A percentile compares a stretch with the other conserved stretches of the same genome.
Conservation (phyloP, 2,329 filamentous ascomycete genomes). For the Clonostachys chloroleuca region DNA sequence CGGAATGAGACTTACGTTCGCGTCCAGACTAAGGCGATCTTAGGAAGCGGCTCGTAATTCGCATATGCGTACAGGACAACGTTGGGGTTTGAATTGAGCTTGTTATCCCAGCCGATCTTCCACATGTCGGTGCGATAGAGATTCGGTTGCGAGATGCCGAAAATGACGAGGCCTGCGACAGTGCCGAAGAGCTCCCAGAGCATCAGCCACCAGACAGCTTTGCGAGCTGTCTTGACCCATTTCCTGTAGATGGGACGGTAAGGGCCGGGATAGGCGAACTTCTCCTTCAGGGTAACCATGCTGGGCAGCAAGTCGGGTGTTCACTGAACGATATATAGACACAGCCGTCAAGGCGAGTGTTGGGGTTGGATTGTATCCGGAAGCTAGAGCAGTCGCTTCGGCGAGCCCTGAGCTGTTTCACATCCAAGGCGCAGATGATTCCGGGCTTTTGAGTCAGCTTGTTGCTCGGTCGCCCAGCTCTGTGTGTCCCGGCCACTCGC, state of each 20-base stretch:
- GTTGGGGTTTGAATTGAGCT: constrained; percentile 70
- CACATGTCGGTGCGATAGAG: constrained; percentile 69
- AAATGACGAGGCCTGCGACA: constrained; percentile 63
- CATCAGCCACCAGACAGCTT: constrained; percentile 59
- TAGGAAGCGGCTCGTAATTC: constrained; percentile 60
- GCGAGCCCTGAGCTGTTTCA: no score
- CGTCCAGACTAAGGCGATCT: constrained; percentile 69
- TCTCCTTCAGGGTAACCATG: constrained; percentile 7
- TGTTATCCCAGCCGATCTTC: constrained; percentile 65
- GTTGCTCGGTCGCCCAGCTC: no score
- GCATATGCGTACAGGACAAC: constrained; percentile 69
- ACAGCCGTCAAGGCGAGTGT: no score
- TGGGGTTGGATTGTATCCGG: no score
- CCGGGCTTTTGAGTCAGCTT: no score
- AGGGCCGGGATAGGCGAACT: constrained; percentile 6
- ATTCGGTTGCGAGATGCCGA: constrained; percentile 69
- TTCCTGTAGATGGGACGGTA: constrained; percentile 55
- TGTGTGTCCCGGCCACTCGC: no score
- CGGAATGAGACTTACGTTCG: constrained; percentile 50
- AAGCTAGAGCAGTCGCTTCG: no score
- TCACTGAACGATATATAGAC: no score
- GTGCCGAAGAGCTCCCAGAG: constrained; percentile 61
- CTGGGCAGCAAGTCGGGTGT: not conserved
- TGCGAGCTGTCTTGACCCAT: constrained; percentile 46
- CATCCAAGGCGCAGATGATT: no score